A percentile compares a stretch with the other conserved stretches of the same genome.
Conservation (phyloP, 2,329 filamentous ascomycete genomes). For the Aspergillus sergii region DNA sequence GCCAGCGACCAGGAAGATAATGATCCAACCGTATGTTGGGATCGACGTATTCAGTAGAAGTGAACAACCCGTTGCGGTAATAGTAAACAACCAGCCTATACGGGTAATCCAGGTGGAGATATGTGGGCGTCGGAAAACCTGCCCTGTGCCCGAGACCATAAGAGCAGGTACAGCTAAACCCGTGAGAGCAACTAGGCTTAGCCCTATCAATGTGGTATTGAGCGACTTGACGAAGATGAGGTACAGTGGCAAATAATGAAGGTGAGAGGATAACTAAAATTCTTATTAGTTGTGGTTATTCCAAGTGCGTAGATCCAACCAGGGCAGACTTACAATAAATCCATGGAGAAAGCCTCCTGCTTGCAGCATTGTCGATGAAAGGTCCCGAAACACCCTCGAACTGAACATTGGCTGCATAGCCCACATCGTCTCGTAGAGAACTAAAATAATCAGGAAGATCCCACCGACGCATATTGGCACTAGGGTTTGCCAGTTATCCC, state of each 20-base stretch:
- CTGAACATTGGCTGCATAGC: conserved; percentile 41
- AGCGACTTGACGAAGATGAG: conserved; percentile 39
- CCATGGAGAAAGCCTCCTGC: conserved; percentile 46
- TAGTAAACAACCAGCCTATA: conserved; percentile 44
- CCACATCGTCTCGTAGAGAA: conserved; percentile 39
- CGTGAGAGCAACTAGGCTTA: conserved; percentile 42
- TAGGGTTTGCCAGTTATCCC: conserved; percentile 44
- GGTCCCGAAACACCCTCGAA: conserved; percentile 39
- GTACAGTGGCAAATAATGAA: conserved; percentile 50
- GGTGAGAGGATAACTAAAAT: conserved; percentile 41
- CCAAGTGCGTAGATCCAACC: not conserved
- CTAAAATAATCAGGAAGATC: conserved; percentile 32
- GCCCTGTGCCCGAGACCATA: conserved; percentile 20
- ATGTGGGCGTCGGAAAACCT: conserved; percentile 11
- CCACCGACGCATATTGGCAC: conserved; percentile 42
- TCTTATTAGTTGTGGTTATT: not conserved
- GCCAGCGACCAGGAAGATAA: conserved; percentile 43
- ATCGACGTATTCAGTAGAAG: conserved; percentile 40
- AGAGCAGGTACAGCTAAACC: conserved; percentile 29
- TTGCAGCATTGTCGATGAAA: conserved; percentile 42
- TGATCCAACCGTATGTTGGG: conserved; percentile 36
- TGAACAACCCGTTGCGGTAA: conserved; percentile 40
- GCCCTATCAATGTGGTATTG: conserved; percentile 38
- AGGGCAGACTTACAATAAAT: conserved; percentile 41
- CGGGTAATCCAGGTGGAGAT: conserved; percentile 46